Evolutionary conservation across 1,284 basidiomycete genomes (phyloP), one percentile per base, ranked within the genome.

Genomic region (Mycena sp.): DNA sequence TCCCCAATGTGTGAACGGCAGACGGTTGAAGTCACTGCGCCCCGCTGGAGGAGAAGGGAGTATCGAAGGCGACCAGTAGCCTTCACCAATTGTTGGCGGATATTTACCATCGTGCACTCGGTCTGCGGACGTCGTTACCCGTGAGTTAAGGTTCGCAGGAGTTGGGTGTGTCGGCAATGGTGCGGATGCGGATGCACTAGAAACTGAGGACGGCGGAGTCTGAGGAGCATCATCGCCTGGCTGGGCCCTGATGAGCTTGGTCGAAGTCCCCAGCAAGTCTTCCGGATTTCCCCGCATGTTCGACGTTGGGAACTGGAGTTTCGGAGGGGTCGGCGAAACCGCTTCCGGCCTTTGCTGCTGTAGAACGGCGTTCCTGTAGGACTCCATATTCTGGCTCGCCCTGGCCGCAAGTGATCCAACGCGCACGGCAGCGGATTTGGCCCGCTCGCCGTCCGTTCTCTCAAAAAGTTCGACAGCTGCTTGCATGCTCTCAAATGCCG

Each of bases 401-500:
- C 59, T 65, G 25, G 59, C 57, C 3, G 65, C 64, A 6, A 72
- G 60, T 48, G 29, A 56, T 16, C 55, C 51, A 21, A 67, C 40
- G 16, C 71, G 65, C 17, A 56, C 55, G n/a, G 62, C 62, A 7
- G 70, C 71, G 11, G 58, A 52, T 21, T 62, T 57, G 4, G 70
- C 68, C 7, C 63, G 58, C 40, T 61, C 58, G 9, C 68, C 66
- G 23, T 67, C 67, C 11, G 67, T 67, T 9, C 64, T 55, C 12
- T 66, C 61, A 43, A 70, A 69, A 2, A 72, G 30, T 43, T 71
- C 65, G 14, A 71, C 29, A 2, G 71, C 71, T 23, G 52, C 65
- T 41, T 67, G 65, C 58, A 71, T 58, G 44, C 70, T 70, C 29
- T 68, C 66, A 44, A 68, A 70, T 14, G 71, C 69, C n/a, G 56